Base-by-base conservation (phyloP, 495 filamentous ascomycete genomes). In the Penicillium antarcticum region DNA sequence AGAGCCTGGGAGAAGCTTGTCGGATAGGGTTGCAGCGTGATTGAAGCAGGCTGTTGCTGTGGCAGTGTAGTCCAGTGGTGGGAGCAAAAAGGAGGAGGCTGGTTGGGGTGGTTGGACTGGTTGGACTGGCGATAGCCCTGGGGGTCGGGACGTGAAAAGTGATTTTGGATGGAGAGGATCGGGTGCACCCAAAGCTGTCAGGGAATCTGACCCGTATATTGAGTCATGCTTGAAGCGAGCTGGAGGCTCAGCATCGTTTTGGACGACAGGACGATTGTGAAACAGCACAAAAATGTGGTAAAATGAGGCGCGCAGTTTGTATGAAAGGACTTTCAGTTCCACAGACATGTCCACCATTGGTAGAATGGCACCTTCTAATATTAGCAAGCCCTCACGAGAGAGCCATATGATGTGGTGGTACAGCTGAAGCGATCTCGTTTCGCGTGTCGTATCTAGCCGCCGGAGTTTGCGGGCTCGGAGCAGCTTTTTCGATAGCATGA, bases 271-370 rank as follows among this genome's bases (percentile, higher is more conserved):
- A 42, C 84, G 74, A 69, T 97, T 96, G 72, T 96, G 90, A 64
- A 96, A 98, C 13, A 97, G 79, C 44, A 96, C 95, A 63, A 95
- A 96, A 51, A 98, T 89, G 72, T 98, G 94, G 59, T 94, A 92
- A 61, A 97, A 96, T 21, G 87, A 91, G 5, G 95, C 94, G 51
- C 90, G 85, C 17, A 98, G 80, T 70, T 97, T 98, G 70, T 87
- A 87, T 7, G 88, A 83, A 43, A 98, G 80, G 9, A 97, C 91
- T 57, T 89, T 90, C 17, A 91, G 80, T 66, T 88, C 92, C 58
- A 83, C 68, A 57, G 83, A 85, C 34, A 78, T 73, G 19, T 80
- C 74, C 0, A 91, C 83, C 77, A 88, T 82, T 1, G 91, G 92
- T 4, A 96, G 70, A 35, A 98, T 84, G 62, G 87, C 92, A 63